phyloP scores from a whole-genome alignment of 176 grass and related monocot species.

The Paspalum notatum region DNA sequence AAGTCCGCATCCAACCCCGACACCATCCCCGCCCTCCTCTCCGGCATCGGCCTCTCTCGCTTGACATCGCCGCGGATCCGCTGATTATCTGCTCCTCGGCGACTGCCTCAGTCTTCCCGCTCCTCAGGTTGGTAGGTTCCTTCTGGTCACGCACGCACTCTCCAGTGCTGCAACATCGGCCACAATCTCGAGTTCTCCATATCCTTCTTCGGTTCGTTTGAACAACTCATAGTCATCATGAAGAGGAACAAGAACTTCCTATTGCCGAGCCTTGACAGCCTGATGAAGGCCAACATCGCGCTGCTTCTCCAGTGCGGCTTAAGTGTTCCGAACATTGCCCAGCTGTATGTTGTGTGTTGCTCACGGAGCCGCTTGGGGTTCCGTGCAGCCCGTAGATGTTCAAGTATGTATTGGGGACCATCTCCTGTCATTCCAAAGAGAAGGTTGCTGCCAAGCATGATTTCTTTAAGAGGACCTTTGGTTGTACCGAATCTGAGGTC shows the following conservation, averaged over 20 bases:
- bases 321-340: too few relatives aligned
- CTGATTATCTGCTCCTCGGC: not conserved
- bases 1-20: slow-evolving; percentile 33
- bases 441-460: slow-evolving; percentile 38
- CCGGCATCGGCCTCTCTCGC: slow-evolving; percentile 31
- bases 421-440: not conserved
- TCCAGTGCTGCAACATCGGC: slow-evolving; percentile 9
- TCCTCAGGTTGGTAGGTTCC: slow-evolving; percentile 28
- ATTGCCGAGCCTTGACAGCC: not conserved
- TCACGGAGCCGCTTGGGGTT: too few relatives aligned
- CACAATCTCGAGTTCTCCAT: slow-evolving; percentile 37
- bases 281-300: slow-evolving; percentile 36
- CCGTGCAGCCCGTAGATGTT: slow-evolving; percentile 23
- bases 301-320: slow-evolving; percentile 43
- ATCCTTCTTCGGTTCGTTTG: slow-evolving; percentile 7
- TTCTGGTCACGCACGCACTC: not conserved
- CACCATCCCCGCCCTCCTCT: slow-evolving; percentile 34
- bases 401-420: not conserved
- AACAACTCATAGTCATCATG: slow-evolving; percentile 8
- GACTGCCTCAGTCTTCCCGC: slow-evolving; percentile 20
- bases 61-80: slow-evolving; percentile 36
- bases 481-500: slow-evolving; percentile 40
- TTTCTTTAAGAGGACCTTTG: slow-evolving; percentile 36
- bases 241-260: slow-evolving; percentile 20
- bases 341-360: too few relatives aligned